Percentiles rank a stretch among this genome's conserved stretches.
Evolutionary conservation across 148 eudicot species (phyloP).

Genomic region (Fagopyrum esculentum): DNA sequence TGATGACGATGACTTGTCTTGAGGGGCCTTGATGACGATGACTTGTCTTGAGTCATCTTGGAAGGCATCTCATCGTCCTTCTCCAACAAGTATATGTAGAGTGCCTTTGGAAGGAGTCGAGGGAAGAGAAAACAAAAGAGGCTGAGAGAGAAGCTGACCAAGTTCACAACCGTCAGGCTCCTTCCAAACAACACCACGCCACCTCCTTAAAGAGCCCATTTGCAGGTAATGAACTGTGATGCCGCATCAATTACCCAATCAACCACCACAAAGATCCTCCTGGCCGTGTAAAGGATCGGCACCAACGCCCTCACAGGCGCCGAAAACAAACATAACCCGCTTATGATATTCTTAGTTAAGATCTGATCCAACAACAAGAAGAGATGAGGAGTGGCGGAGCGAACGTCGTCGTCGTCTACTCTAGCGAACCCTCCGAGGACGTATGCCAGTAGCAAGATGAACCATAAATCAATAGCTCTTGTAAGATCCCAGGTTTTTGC

Average conservation of each 20-base stretch:
- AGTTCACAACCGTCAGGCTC: slow-evolving; percentile 40
- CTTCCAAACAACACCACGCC: slow-evolving; percentile 71
- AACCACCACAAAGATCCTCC: slow-evolving; percentile 64
- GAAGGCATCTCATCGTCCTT: slow-evolving; percentile 35
- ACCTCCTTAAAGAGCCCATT: slow-evolving; percentile 52
- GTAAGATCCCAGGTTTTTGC: not conserved
- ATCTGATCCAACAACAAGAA: slow-evolving; percentile 80
- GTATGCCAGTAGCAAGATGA: slow-evolving; percentile 69
- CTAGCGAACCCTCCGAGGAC: slow-evolving; percentile 88
- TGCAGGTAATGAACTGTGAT: slow-evolving; percentile 50
- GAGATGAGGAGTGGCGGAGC: slow-evolving; percentile 83
- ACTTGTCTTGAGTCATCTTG: slow-evolving; percentile 4
- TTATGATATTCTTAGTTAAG: slow-evolving; percentile 70
- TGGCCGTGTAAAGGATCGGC: slow-evolving; percentile 67
- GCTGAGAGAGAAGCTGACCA: slow-evolving; percentile 52
- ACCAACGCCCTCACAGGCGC: slow-evolving; percentile 92
- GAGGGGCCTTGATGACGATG: not conserved
- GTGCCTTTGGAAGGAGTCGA: slow-evolving; percentile 69
- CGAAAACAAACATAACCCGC: slow-evolving; percentile 67
- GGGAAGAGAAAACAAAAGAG: slow-evolving; percentile 61
- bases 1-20: not conserved
- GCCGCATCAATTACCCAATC: slow-evolving; percentile 80
- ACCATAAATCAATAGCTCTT: not conserved
- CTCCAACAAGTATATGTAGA: slow-evolving; percentile 57
- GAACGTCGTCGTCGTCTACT: slow-evolving; percentile 75